Base-by-base conservation (phyloP, 1,139 yeast species). In the Scheffersomyces parashehatae region DNA sequence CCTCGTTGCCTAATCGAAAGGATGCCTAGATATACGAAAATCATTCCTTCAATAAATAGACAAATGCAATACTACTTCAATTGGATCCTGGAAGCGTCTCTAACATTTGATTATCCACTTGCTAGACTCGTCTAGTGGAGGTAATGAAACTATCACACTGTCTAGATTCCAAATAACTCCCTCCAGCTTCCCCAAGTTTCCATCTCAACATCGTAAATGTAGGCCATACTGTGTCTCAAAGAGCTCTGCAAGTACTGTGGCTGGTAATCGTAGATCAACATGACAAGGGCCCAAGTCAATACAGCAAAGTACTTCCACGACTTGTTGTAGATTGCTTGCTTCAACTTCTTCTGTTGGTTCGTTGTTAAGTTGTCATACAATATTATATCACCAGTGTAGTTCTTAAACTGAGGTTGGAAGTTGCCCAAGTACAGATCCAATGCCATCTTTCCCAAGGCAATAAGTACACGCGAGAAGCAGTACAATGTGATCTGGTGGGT, bases 261-360 rank as follows among this genome's bases (percentile, higher is more conserved):
- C 50, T 85, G 85, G 48, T 70, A 70, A 48, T 84, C 78, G 63
- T 84, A 86, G 43, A 87, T 71, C 54, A 79, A 73, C 93, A 87
- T 85, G 39, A 86, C 88, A 40, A 79, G 61, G 0, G 84, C 95
- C 95, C 95, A 87, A 8, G 83, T 73, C 6, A 82, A 49, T n/a
- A 85, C 80, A 1, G 91, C 85, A 59, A 83, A 81, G 42, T 77
- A 62, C 38, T 81, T 73, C 91, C 91, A 86, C 4, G 83, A 68
- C 42, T 59, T 62, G 49, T 68, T 68, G 52, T 76, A 72, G 26
- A 77, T 59, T 37, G 53, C 54, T 33, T 52, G 53, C 52, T 65
- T 67, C 47, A 65, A 63, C 51, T 64, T 73, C 57, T 51, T 64
- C 53, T 63, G 68, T 55, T 65, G 74, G 39, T 53, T 59, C 39